These are phyloP conservation scores for Phytophthora fragariae DNA, from an alignment of 352 stramenopile genomes.

Conservation along the genomic window DNA sequence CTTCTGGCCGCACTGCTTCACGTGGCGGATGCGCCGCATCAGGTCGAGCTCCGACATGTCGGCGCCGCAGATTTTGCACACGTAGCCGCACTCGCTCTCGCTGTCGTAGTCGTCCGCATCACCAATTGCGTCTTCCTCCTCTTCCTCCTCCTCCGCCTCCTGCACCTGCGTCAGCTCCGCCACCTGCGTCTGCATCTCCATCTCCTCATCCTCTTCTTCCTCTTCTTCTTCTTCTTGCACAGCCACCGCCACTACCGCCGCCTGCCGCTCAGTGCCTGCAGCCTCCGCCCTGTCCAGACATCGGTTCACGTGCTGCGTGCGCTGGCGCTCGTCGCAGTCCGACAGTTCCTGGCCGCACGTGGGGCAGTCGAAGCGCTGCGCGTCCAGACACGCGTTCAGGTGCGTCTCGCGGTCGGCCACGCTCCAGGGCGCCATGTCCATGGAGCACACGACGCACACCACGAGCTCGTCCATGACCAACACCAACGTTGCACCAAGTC, in stretches of 20 bases:
- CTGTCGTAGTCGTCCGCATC: constrained; percentile 5
- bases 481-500: constrained; percentile 17
- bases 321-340: constrained; percentile 71
- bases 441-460: constrained; percentile 65
- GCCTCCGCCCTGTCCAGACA: constrained; percentile 57
- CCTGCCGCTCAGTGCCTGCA: constrained; percentile 1
- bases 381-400: constrained; percentile 83
- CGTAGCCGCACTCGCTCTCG: constrained; percentile 41
- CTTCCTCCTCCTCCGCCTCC: constrained; percentile 8
- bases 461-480: constrained; percentile 26
- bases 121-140: constrained; percentile 1
- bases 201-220: constrained; percentile 8
- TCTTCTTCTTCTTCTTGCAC: constrained; percentile 1
- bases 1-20: constrained; percentile 78
- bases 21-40: constrained; percentile 68
- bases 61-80: constrained; percentile 77
- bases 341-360: constrained; percentile 64
- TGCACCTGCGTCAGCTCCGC: constrained; percentile 3
- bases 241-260: background rate
- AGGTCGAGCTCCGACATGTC: constrained; percentile 51
- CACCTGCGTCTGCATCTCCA: constrained; percentile 19
- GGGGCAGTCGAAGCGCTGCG: constrained; percentile 55
- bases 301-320: constrained; percentile 71
- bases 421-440: constrained; percentile 61
- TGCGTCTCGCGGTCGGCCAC: constrained; percentile 65